These are phyloP conservation scores for Mortierella sp. DNA, from an alignment of 371 early-diverging fungal genomes.

Conservation along the genomic window DNA sequence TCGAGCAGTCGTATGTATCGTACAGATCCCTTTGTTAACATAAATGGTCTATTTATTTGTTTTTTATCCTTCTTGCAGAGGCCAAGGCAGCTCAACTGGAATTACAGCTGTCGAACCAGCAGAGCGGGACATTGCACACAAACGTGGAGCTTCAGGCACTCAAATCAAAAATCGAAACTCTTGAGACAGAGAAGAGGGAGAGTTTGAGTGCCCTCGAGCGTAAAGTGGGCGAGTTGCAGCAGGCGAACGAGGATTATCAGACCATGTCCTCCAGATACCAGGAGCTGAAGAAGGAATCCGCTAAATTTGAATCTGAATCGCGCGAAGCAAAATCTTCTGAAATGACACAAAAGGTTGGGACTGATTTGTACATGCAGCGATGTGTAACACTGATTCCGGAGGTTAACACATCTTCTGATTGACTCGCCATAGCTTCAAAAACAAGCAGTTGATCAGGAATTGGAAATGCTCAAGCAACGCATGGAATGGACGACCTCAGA, in stretches of 20 bases:
- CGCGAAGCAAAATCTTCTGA: constrained; percentile 53
- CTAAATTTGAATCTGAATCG: constrained; percentile 43
- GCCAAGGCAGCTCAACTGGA: constrained; percentile 40
- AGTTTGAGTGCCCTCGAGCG: constrained; percentile 36
- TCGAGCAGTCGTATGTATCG: no score
- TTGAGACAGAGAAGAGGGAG: constrained; percentile 49
- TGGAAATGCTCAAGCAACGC: constrained; percentile 47
- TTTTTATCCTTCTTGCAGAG: not conserved
- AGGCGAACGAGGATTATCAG: constrained; percentile 46
- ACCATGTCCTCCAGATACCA: constrained; percentile 33
- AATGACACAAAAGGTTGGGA: constrained; percentile 38
- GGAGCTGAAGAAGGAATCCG: constrained; percentile 43
- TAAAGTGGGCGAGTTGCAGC: constrained; percentile 44
- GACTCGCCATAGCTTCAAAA: constrained; percentile 39
- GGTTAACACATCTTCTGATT: not conserved
- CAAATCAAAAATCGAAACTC: constrained; percentile 34
- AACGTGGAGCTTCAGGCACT: constrained; percentile 34
- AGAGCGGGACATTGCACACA: constrained; percentile 46
- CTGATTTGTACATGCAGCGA: no score
- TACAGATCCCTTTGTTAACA: not conserved
- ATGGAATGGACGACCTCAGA: constrained; percentile 40
- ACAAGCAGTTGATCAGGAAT: constrained; percentile 47
- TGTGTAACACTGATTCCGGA: not conserved
- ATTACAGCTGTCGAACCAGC: constrained; percentile 25
- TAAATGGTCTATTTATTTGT: not conserved